Base-by-base conservation (phyloP, 2,329 filamentous ascomycete genomes). In the Claviceps capensis region DNA sequence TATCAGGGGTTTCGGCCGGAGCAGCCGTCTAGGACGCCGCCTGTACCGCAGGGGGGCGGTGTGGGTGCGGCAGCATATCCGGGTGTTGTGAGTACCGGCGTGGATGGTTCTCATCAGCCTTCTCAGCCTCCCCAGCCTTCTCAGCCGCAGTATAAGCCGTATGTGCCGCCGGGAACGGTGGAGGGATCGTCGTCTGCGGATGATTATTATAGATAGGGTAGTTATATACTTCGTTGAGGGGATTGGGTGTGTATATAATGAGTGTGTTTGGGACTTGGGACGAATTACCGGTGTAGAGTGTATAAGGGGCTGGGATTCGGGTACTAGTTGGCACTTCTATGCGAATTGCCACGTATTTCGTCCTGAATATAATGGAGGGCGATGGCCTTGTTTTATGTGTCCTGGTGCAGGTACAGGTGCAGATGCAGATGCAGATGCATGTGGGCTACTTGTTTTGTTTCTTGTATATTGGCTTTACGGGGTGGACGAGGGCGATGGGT, bases 141-240 rank as follows among this genome's bases (percentile, higher is more conserved):
- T 2, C 41, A 71, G 59, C 69, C 69, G 41, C 77, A 80, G 62
- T 83, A 82, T 58, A 82, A 77, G 62, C 74, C 81, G 0, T 84
- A 84, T 53, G 72, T 75, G 2, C 78, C 78, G 3, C 74, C 70
- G 1, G 63, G 67, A 1, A 60, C 68, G 37, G 72, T 72, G 2
- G 76, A 72, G 53, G 75, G 72, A 4, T 75, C 76, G 5, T 75
- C 76, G 4, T 71, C 71, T 13, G 74, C 76, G 23, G 72, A 70
- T 48, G 78, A 80, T 61, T 82, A 78, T 59, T 82, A 82, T 60
- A 68, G 77, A 48, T 72, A 75, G 48, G 19, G n/a, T 17, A 6
- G 3, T 22, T 16, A 14, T 34, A 19, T 19, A 9, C 17, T 5
- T 17, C 4, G 41, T 9, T 9, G n/a, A 19, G n/a, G 8, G 17